Conservation (phyloP, 1,284 basidiomycete genomes). For the Coriolopsis trogii region DNA sequence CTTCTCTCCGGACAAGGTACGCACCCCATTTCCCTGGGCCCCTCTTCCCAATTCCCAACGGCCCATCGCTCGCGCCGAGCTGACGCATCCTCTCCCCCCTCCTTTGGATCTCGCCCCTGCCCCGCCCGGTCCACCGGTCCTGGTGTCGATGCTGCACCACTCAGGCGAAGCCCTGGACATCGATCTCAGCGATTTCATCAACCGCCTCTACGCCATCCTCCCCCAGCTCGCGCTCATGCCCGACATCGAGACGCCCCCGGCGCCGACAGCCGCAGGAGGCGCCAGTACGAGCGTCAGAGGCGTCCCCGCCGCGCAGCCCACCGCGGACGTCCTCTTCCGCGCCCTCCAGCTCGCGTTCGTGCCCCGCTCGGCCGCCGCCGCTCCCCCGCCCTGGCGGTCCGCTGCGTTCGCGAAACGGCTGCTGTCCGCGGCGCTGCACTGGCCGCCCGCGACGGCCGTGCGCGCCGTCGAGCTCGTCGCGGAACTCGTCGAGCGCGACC, state of each 20-base stretch:
- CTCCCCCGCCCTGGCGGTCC: slow-evolving; percentile 75
- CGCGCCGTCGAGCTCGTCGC: slow-evolving; percentile 76
- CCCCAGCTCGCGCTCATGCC: slow-evolving; percentile 58
- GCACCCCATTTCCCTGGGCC: slow-evolving; percentile 3
- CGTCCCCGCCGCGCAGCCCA: slow-evolving; percentile 39
- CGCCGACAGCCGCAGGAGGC: too few species aligned
- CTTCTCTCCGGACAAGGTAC: slow-evolving; percentile 93
- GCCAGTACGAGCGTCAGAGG: slow-evolving; percentile 27
- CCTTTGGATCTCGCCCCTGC: not conserved
- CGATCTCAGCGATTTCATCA: slow-evolving; percentile 90
- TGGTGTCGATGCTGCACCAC: too few species aligned
- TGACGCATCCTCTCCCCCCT: slow-evolving; percentile 5
- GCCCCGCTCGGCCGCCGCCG: slow-evolving; percentile 55
- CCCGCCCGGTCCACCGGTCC: not conserved
- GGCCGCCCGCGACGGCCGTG: slow-evolving; percentile 69
- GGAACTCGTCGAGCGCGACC: slow-evolving; percentile 74
- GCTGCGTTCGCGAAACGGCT: slow-evolving; percentile 94
- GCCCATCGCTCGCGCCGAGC: slow-evolving; percentile 5
- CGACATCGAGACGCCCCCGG: slow-evolving; percentile 47
- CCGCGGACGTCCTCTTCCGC: slow-evolving; percentile 82
- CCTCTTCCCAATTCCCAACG: not conserved
- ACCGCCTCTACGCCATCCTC: slow-evolving; percentile 74
- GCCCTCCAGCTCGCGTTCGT: slow-evolving; percentile 82
- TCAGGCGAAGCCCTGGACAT: slow-evolving; percentile 94
- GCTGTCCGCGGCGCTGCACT: slow-evolving; percentile 76